Evolutionary conservation across 768 basidiomycete genomes (phyloP).

Genomic region (Phlebiopsis gigantea): DNA sequence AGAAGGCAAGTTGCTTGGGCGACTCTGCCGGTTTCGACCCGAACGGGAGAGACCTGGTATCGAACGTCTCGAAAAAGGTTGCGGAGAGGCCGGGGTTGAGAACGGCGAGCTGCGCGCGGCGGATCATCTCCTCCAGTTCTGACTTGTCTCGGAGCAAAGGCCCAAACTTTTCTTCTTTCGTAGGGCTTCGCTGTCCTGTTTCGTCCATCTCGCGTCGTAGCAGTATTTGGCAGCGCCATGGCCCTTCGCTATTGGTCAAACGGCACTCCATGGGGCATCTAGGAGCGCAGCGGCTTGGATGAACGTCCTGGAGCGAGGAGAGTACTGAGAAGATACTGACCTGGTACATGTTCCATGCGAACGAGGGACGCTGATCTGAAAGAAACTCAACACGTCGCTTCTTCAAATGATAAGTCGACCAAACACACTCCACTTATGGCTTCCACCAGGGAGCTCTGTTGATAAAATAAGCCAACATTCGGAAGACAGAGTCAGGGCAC

Average conservation of each 20-base stretch:
- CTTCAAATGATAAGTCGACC: not conserved
- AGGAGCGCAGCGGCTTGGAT: not conserved
- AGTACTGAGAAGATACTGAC: not conserved
- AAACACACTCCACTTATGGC: constrained; percentile 7
- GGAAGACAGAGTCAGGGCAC: too few relatives aligned
- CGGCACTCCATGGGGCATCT: constrained; percentile 30
- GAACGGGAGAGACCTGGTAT: not conserved
- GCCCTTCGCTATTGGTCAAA: constrained; percentile 13
- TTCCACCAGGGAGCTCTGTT: constrained; percentile 7
- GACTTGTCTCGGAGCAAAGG: constrained; percentile 31
- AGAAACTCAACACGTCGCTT: not conserved
- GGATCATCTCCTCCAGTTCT: constrained; percentile 46
- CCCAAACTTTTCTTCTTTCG: constrained; percentile 33
- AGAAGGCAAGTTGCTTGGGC: constrained; percentile 18
- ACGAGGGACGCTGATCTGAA: constrained; percentile 43
- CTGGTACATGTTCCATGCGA: constrained; percentile 42
- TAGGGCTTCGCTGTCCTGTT: constrained; percentile 22
- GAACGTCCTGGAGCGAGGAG: not conserved
- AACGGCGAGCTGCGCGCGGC: constrained; percentile 55
- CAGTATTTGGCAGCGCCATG: constrained; percentile 32
- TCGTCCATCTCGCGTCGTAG: constrained; percentile 32
- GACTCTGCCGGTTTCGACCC: constrained; percentile 6
- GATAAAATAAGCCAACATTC: not conserved
- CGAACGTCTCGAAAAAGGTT: not conserved
- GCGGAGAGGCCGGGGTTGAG: constrained; percentile 35